A percentile compares a stretch with the other conserved stretches of the same genome.
Evolutionary conservation across 768 basidiomycete species (phyloP).

Genomic region (Rhizopogon salebrosus): DNA sequence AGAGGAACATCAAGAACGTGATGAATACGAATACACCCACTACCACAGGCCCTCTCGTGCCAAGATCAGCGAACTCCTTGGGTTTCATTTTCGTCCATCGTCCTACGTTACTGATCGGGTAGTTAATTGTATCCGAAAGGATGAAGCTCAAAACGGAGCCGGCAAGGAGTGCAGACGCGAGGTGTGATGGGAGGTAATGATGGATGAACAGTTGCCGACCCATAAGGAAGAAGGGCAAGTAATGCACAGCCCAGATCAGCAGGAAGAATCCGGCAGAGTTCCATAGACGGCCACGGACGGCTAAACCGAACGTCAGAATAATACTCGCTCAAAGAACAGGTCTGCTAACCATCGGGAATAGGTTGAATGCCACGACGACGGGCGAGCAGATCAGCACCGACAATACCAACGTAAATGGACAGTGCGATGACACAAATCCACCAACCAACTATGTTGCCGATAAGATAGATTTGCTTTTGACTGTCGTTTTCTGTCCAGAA

Average conservation of each 20-base stretch:
- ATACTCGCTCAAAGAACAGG: background rate
- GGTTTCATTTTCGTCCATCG: slow-evolving; percentile 52
- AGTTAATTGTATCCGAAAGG: slow-evolving; percentile 86
- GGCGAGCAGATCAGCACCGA: slow-evolving; percentile 86
- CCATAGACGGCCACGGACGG: slow-evolving; percentile 89
- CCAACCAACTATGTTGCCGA: slow-evolving; percentile 93
- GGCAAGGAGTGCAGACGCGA: slow-evolving; percentile 87
- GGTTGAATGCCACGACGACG: slow-evolving; percentile 81
- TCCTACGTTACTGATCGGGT: slow-evolving; percentile 77
- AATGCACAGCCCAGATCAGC: slow-evolving; percentile 92
- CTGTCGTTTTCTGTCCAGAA: slow-evolving; percentile 92
- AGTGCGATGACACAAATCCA: slow-evolving; percentile 87
- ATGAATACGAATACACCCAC: slow-evolving; percentile 51
- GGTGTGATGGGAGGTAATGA: slow-evolving; percentile 95
- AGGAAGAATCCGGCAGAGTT: slow-evolving; percentile 96
- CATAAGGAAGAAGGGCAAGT: slow-evolving; percentile 97
- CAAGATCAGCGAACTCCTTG: slow-evolving; percentile 65
- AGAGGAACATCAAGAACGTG: slow-evolving; percentile 64
- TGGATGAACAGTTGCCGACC: slow-evolving; percentile 95
- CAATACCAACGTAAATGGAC: slow-evolving; percentile 84
- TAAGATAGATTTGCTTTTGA: slow-evolving; percentile 92
- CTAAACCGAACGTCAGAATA: slow-evolving; percentile 35
- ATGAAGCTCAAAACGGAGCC: slow-evolving; percentile 90
- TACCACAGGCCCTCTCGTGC: slow-evolving; percentile 67
- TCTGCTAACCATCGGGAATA: slow-evolving; percentile 75